A percentile compares a stretch with the other conserved stretches of the same genome.
Evolutionary conservation across 2,329 filamentous ascomycete species (phyloP).

Genomic region (Xenoacremonium recifei): DNA sequence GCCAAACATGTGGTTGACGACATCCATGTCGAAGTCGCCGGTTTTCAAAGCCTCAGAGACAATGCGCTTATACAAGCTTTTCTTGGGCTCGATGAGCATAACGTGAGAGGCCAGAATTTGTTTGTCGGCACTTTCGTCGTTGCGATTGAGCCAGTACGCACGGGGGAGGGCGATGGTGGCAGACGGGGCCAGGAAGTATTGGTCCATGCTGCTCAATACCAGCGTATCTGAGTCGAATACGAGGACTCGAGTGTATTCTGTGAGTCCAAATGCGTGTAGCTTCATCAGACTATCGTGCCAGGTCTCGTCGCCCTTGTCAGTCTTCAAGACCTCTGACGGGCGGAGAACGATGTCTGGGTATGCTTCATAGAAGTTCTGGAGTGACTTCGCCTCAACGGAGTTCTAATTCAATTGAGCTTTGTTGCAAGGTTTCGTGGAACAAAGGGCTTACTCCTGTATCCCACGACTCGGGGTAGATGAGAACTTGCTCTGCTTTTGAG

Average conservation of each 20-base stretch:
- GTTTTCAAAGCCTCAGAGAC: conserved; percentile 6
- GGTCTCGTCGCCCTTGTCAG: conserved; percentile 10
- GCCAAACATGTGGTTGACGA: conserved; percentile 13
- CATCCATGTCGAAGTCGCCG: conserved; percentile 12
- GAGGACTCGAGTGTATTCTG: conserved; percentile 8
- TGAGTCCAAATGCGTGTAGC: conserved; percentile 9
- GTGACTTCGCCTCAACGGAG: not conserved
- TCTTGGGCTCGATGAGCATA: conserved; percentile 9
- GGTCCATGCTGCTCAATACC: conserved; percentile 9
- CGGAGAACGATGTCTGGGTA: conserved; percentile 5
- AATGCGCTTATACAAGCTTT: conserved; percentile 2
- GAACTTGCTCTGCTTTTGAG: no score
- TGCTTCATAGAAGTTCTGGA: not conserved
- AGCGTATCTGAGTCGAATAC: conserved; percentile 11
- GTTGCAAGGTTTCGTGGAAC: no score
- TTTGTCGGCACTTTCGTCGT: no score
- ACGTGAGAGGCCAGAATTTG: conserved; percentile 8
- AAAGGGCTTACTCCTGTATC: no score
- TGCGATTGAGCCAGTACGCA: conserved; percentile 5
- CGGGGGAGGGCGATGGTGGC: conserved; percentile 6
- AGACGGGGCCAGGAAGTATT: conserved; percentile 3
- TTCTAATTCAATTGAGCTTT: no score
- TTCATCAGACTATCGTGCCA: conserved; percentile 11
- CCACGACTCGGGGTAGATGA: no score
- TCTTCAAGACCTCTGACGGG: conserved; percentile 6